These are phyloP conservation scores for Citrus cavaleriei DNA, from an alignment of 345 rosid genomes.

Conservation along the genomic window DNA sequence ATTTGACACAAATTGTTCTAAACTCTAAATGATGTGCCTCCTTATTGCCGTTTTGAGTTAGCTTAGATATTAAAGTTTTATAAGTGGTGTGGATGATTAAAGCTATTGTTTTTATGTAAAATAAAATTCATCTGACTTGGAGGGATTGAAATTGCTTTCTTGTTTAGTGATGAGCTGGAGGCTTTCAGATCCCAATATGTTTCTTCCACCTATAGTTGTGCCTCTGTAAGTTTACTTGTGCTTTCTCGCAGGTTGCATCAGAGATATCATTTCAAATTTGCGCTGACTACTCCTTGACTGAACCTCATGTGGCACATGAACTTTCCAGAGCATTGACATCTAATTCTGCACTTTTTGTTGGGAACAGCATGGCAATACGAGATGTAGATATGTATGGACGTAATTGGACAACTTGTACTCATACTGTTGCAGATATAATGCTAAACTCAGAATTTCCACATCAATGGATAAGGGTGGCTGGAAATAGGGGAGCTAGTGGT, in stretches of 20 bases:
- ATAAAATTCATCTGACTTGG: not conserved
- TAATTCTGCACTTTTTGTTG: constrained; percentile 74
- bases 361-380: constrained; percentile 96
- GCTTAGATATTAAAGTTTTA: not conserved
- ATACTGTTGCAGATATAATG: constrained; percentile 31
- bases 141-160: not conserved
- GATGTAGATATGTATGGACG: constrained; percentile 88
- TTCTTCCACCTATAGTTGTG: not conserved
- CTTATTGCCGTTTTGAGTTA: not conserved
- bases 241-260: constrained; percentile 54
- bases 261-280: constrained; percentile 69
- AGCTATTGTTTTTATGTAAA: not conserved
- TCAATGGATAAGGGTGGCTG: constrained; percentile 69
- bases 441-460: constrained; percentile 42
- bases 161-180: not conserved
- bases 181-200: not conserved
- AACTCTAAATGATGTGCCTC: not conserved
- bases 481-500: constrained; percentile 99
- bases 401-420: constrained; percentile 29
- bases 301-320: constrained; percentile 71
- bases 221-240: constrained; percentile 11
- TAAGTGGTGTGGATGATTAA: not conserved
- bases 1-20: not conserved
- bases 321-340: constrained; percentile 58
- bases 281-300: constrained; percentile 60